A percentile compares a stretch with the other conserved stretches of the same genome.
phyloP scores from a whole-genome alignment of 345 rosid species.

The Trapa bicornis region DNA sequence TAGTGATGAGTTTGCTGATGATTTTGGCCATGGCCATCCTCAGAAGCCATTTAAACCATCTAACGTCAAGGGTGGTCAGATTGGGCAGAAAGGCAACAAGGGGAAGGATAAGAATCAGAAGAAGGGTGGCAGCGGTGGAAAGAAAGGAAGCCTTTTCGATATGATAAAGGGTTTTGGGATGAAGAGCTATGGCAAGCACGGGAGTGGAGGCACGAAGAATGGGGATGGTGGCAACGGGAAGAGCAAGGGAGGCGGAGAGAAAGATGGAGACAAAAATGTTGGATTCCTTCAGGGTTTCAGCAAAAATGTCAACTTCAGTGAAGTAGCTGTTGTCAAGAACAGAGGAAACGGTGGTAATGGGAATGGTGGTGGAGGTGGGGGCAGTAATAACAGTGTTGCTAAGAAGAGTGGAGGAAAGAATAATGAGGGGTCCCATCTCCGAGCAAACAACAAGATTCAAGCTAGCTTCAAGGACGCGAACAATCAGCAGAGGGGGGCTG shows the following conservation, averaged over 20 bases:
- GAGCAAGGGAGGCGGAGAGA: constrained; percentile 23
- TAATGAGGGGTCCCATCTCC: constrained; percentile 26
- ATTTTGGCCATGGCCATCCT: constrained; percentile 37
- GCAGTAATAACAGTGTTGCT: constrained; percentile 32
- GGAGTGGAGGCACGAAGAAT: constrained; percentile 22
- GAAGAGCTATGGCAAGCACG: constrained; percentile 10
- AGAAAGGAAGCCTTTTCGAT: constrained; percentile 39
- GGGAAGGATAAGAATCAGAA: constrained; percentile 1
- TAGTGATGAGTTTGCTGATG: background rate
- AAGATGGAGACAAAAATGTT: constrained; percentile 22
- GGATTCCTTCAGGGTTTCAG: constrained; percentile 20
- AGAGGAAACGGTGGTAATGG: constrained; percentile 27
- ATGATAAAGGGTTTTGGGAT: constrained; percentile 31
- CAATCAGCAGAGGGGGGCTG: constrained; percentile 11
- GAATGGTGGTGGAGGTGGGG: constrained; percentile 22
- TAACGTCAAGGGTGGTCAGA: constrained; percentile 28
- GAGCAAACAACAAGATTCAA: constrained; percentile 17
- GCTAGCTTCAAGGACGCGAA: constrained; percentile 38
- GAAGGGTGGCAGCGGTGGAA: constrained; percentile 14
- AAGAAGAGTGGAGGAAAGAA: constrained; percentile 36
- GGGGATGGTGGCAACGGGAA: constrained; percentile 27
- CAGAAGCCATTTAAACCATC: constrained; percentile 33
- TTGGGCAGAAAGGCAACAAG: constrained; percentile 12
- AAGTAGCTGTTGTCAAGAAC: constrained; percentile 24
- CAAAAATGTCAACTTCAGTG: constrained; percentile 1